phyloP scores from a whole-genome alignment of 1,139 yeast species.

The Hemisphaericaspora lyxosophila region DNA sequence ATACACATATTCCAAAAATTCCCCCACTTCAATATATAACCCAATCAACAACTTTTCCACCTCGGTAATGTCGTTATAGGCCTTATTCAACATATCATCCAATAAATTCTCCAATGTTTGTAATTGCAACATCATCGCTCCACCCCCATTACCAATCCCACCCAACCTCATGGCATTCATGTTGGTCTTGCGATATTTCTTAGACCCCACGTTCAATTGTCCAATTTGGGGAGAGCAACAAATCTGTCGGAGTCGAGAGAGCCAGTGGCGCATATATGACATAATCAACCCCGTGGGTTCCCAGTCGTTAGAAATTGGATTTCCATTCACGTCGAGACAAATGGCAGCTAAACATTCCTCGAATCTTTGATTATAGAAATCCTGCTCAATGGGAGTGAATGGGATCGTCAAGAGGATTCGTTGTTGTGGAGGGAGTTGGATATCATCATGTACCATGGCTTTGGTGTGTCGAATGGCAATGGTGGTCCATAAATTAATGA shows the following conservation, averaged over 20 bases:
- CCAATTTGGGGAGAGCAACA: slow-evolving; percentile 85
- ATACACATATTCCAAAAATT: slow-evolving; percentile 55
- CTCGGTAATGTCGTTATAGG: slow-evolving; percentile 48
- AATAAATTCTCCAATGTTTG: slow-evolving; percentile 71
- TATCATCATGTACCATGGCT: slow-evolving; percentile 74
- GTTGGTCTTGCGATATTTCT: slow-evolving; percentile 28
- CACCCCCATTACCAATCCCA: slow-evolving; percentile 15
- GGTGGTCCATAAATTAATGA: slow-evolving; percentile 44
- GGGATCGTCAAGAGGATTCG: slow-evolving; percentile 69
- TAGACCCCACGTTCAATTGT: slow-evolving; percentile 28
- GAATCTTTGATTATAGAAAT: slow-evolving; percentile 68
- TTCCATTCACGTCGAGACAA: slow-evolving; percentile 58
- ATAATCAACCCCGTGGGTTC: slow-evolving; percentile 45
- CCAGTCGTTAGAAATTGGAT: slow-evolving; percentile 52
- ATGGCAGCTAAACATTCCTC: slow-evolving; percentile 63
- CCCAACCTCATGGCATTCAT: slow-evolving; percentile 10
- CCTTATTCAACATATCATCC: slow-evolving; percentile 56
- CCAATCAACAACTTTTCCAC: slow-evolving; percentile 50
- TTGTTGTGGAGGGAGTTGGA: slow-evolving; percentile 73
- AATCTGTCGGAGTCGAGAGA: slow-evolving; percentile 66
- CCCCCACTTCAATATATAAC: slow-evolving; percentile 55
- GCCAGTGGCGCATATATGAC: slow-evolving; percentile 60
- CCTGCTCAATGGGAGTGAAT: slow-evolving; percentile 79
- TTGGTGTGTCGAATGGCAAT: slow-evolving; percentile 80
- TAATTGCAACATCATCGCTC: slow-evolving; percentile 24